phyloP scores from a whole-genome alignment of 768 basidiomycete species.

The Rhizopogon sp. region DNA sequence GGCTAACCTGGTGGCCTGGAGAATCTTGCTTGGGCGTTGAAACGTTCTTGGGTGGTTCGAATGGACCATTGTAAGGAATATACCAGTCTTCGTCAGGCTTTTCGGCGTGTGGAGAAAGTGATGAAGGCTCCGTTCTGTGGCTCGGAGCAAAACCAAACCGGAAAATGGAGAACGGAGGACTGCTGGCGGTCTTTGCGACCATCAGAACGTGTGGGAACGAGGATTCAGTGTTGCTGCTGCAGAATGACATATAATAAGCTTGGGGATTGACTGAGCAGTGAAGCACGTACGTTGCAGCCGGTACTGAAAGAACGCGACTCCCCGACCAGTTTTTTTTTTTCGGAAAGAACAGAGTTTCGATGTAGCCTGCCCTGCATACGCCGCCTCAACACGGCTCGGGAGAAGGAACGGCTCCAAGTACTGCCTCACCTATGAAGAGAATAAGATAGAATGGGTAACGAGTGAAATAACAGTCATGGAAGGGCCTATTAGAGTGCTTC shows the following conservation, averaged over 20 bases:
- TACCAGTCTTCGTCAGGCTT: slow-evolving; percentile 48
- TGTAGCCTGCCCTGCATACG: neutral
- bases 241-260: neutral
- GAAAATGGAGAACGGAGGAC: slow-evolving; percentile 32
- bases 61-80: slow-evolving; percentile 61
- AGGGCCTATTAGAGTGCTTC: neutral
- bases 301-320: neutral
- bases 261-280: neutral
- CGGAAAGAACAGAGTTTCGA: neutral
- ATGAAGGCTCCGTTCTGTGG: slow-evolving; percentile 13
- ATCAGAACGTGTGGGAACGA: slow-evolving; percentile 16
- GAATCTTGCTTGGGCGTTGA: slow-evolving; percentile 32
- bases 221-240: neutral
- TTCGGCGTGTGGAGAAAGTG: slow-evolving; percentile 10
- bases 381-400: neutral
- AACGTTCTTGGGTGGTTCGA: slow-evolving; percentile 36
- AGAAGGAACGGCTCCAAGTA: slow-evolving; percentile 1
- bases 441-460: slow-evolving; percentile 6
- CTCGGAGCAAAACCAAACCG: slow-evolving; percentile 26
- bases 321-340: neutral
- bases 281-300: neutral
- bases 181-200: slow-evolving; percentile 29
- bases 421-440: slow-evolving; percentile 1
- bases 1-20: slow-evolving; percentile 34
- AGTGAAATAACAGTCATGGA: slow-evolving; percentile 7